phyloP scores from a whole-genome alignment of 2,329 filamentous ascomycete species.

The Leptographium flavum region DNA sequence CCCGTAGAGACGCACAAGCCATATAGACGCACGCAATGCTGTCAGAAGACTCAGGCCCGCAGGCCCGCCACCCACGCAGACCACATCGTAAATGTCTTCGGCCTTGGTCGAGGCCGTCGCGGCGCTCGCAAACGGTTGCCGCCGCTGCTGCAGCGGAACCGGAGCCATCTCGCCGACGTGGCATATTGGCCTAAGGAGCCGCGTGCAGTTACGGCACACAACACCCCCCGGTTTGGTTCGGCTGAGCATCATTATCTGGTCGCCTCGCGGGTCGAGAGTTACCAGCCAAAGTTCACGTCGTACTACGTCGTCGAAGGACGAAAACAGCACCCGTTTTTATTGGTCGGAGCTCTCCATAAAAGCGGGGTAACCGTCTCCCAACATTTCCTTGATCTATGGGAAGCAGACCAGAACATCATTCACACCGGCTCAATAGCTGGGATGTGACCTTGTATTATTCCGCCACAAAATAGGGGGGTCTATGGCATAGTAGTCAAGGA shows the following conservation, averaged over 20 bases:
- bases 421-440: no score
- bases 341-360: neutral
- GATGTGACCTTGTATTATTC: no score
- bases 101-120: conserved; percentile 13
- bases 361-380: neutral
- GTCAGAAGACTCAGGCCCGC: conserved; percentile 73
- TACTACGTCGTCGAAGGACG: no score
- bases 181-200: conserved; percentile 19
- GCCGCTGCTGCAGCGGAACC: conserved; percentile 16
- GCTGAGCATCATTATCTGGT: conserved; percentile 8
- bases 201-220: conserved; percentile 33
- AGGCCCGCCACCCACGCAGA: conserved; percentile 80
- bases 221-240: conserved; percentile 5
- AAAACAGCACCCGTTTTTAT: no score
- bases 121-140: conserved; percentile 26
- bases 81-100: conserved; percentile 79
- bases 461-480: no score
- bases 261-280: no score
- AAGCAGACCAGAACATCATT: no score
- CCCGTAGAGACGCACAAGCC: neutral
- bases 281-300: no score
- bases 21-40: conserved; percentile 59
- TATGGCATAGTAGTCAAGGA: no score
- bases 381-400: no score
- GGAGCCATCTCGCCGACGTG: no score